Percentiles rank a stretch among this genome's conserved stretches.
Conservation (phyloP, 1,139 yeast genomes). For the Ashbya aceris region DNA sequence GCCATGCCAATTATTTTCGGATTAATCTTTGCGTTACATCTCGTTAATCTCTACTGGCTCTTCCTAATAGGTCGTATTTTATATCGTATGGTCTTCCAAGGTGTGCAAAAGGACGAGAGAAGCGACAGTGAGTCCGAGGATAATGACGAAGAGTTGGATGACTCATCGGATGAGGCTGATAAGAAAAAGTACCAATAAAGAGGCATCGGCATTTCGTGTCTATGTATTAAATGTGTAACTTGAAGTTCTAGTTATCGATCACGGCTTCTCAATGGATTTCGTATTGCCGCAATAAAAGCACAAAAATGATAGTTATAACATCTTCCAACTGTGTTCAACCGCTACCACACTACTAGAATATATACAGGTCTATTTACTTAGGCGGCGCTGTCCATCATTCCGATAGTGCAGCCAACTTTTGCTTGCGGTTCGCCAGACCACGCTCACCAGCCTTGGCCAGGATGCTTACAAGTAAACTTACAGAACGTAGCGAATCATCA, state of each 20-base stretch:
- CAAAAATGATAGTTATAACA: no score
- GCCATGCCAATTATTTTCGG: conserved; percentile 82
- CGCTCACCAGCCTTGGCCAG: conserved; percentile 76
- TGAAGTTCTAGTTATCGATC: no score
- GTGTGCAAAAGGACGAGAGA: conserved; percentile 71
- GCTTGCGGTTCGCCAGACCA: conserved; percentile 55
- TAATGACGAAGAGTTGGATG: conserved; percentile 22
- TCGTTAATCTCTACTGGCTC: conserved; percentile 84
- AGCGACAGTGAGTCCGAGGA: conserved; percentile 66
- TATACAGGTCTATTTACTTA: no score
- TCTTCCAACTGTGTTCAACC: neutral
- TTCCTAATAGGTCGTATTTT: conserved; percentile 70
- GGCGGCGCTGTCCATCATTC: neutral
- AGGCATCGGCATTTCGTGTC: no score
- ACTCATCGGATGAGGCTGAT: conserved; percentile 8
- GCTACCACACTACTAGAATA: neutral
- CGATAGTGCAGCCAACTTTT: conserved; percentile 25
- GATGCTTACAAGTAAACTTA: conserved; percentile 71
- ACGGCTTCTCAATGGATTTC: no score
- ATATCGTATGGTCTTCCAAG: conserved; percentile 46
- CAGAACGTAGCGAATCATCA: conserved; percentile 83
- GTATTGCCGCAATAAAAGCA: no score
- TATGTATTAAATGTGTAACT: no score
- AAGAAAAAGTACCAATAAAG: conserved; percentile 8
- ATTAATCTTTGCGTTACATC: conserved; percentile 69